A percentile compares a stretch with the other conserved stretches of the same genome.
Evolutionary conservation across 345 rosid genomes (phyloP).

Genomic region (Gossypium ekmanianum): DNA sequence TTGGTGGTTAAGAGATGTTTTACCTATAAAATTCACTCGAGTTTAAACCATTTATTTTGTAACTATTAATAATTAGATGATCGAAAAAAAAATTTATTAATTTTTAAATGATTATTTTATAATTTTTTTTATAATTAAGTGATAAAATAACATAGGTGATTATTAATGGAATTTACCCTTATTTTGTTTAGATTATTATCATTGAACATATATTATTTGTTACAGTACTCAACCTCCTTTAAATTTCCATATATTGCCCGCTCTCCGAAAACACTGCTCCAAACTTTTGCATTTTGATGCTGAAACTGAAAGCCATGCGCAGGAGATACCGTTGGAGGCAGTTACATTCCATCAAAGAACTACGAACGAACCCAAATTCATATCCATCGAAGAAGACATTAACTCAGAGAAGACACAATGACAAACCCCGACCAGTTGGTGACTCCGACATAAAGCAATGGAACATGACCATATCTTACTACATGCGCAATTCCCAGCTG

Average conservation of each 20-base stretch:
- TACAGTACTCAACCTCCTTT: too few relatives aligned
- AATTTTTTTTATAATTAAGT: too few relatives aligned
- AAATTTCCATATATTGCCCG: not conserved
- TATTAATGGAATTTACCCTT: too few relatives aligned
- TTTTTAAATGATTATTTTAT: too few relatives aligned
- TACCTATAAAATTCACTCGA: too few relatives aligned
- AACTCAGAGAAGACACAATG: conserved; percentile 18
- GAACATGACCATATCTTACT: conserved; percentile 48
- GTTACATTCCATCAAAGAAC: conserved; percentile 14
- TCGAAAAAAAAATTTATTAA: too few relatives aligned
- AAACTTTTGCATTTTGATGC: not conserved
- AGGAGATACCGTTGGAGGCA: conserved; percentile 29
- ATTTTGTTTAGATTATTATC: too few relatives aligned
- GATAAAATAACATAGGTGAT: too few relatives aligned
- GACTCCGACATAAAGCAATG: conserved; percentile 45
- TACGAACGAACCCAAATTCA: conserved; percentile 16
- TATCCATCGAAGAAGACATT: conserved; percentile 36
- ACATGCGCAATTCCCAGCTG: conserved; percentile 49
- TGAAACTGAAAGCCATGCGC: conserved; percentile 34
- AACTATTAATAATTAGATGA: too few relatives aligned
- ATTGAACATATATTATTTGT: too few relatives aligned
- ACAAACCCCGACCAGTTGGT: conserved; percentile 9
- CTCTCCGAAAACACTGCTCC: not conserved
- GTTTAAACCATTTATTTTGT: too few relatives aligned
- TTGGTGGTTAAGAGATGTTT: too few relatives aligned